phyloP scores from a whole-genome alignment of 306 rosid genomes.

The Castanea mollissima region DNA sequence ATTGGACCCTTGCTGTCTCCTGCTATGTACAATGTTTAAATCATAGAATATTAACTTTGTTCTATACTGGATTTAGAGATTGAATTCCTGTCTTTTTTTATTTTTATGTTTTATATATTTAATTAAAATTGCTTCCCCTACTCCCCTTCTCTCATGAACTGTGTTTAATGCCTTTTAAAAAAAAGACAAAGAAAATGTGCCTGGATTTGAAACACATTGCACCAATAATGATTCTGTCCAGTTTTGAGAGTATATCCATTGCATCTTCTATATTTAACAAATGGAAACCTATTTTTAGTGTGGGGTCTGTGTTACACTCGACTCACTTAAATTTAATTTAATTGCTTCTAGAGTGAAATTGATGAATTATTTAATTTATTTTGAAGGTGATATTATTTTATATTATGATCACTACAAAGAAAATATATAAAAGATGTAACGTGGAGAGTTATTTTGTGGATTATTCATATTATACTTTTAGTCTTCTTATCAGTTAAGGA shows the following conservation, averaged over 20 bases:
- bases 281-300: neutral
- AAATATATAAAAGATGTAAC: too few relatives aligned
- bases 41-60: neutral
- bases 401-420: too few relatives aligned
- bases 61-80: neutral
- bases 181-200: neutral
- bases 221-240: neutral
- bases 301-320: neutral
- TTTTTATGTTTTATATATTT: neutral
- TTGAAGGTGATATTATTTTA: too few relatives aligned
- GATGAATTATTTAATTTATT: too few relatives aligned
- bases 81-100: neutral
- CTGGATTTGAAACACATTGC: neutral
- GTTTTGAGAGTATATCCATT: neutral
- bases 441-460: too few relatives aligned
- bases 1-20: neutral
- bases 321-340: too few relatives aligned
- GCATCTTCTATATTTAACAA: neutral
- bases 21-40: neutral
- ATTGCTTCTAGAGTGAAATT: too few relatives aligned
- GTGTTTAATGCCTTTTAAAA: neutral
- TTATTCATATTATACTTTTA: too few relatives aligned
- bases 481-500: too few relatives aligned
- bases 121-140: neutral
- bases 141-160: neutral